Percentiles rank a stretch among this genome's conserved stretches.
phyloP scores from a whole-genome alignment of 345 rosid genomes.

The Sonneratia caseolaris region DNA sequence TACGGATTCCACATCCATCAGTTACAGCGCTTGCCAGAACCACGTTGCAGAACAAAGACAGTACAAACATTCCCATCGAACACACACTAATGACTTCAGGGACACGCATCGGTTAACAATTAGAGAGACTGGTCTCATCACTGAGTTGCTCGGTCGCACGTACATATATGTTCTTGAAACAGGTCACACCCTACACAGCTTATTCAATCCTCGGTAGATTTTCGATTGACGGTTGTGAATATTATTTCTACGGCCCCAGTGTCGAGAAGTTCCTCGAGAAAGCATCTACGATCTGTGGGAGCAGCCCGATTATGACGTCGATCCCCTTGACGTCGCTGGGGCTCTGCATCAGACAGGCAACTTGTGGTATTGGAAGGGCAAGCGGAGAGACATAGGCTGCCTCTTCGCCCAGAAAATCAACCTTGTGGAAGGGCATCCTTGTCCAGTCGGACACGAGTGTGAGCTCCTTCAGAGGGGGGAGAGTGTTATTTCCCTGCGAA shows the following conservation, averaged over 20 bases:
- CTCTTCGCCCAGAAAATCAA: constrained; percentile 32
- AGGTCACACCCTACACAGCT: background rate
- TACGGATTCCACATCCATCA: background rate
- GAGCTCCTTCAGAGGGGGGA: constrained; percentile 47
- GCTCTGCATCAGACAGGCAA: constrained; percentile 54
- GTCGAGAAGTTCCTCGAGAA: constrained; percentile 30
- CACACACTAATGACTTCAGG: background rate
- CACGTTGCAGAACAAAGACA: background rate
- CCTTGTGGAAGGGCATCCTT: constrained; percentile 55
- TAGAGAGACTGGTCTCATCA: background rate
- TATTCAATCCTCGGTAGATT: background rate
- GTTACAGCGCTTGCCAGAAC: background rate
- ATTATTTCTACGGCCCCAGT: background rate
- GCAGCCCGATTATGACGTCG: constrained; percentile 44
- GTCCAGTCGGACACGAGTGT: constrained; percentile 67
- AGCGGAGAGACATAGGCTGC: constrained; percentile 43
- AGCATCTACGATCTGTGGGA: constrained; percentile 19
- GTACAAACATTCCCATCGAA: background rate
- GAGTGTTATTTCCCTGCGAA: constrained; percentile 19
- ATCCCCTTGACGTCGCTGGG: constrained; percentile 35
- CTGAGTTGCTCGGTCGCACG: background rate
- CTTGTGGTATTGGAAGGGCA: constrained; percentile 54
- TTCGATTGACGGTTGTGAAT: background rate
- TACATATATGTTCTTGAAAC: background rate
- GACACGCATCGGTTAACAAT: background rate